These are phyloP conservation scores for Peniophora sp. DNA, from an alignment of 1,284 basidiomycete genomes.

Conservation along the genomic window DNA sequence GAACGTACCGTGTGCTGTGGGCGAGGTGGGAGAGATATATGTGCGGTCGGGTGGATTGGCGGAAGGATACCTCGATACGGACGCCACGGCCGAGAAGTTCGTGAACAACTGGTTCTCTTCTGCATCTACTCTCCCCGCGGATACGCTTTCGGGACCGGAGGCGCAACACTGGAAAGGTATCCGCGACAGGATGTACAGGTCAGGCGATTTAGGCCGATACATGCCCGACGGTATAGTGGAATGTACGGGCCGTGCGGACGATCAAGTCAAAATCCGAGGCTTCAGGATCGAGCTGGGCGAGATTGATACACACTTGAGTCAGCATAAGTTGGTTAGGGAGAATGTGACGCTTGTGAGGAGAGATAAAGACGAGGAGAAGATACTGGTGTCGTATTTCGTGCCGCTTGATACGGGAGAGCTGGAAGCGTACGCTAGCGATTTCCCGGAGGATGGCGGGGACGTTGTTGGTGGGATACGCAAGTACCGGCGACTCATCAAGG, in stretches of 20 bases:
- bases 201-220: constrained; percentile 95
- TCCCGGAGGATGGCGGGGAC: constrained; percentile 51
- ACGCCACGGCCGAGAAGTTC: constrained; percentile 87
- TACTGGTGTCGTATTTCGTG: constrained; percentile 98
- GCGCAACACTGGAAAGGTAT: constrained; percentile 92
- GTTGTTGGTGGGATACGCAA: constrained; percentile 70
- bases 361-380: constrained; percentile 99
- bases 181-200: constrained; percentile 96
- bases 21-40: constrained; percentile 98
- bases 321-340: constrained; percentile 90
- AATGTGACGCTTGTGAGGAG: constrained; percentile 96
- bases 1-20: constrained; percentile 85
- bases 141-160: constrained; percentile 73
- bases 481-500: constrained; percentile 86
- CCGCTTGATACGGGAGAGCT: constrained; percentile 71
- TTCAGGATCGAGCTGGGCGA: constrained; percentile 99
- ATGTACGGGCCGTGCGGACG: constrained; percentile 96
- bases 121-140: constrained; percentile 43
- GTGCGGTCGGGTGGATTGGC: constrained; percentile 95
- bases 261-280: constrained; percentile 99
- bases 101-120: constrained; percentile 86
- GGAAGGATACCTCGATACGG: constrained; percentile 88
- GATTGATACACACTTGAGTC: constrained; percentile 94
- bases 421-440: constrained; percentile 70
- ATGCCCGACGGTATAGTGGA: constrained; percentile 91